Base-by-base conservation (phyloP, 176 grass and related monocot species). In the Avena insularis region DNA sequence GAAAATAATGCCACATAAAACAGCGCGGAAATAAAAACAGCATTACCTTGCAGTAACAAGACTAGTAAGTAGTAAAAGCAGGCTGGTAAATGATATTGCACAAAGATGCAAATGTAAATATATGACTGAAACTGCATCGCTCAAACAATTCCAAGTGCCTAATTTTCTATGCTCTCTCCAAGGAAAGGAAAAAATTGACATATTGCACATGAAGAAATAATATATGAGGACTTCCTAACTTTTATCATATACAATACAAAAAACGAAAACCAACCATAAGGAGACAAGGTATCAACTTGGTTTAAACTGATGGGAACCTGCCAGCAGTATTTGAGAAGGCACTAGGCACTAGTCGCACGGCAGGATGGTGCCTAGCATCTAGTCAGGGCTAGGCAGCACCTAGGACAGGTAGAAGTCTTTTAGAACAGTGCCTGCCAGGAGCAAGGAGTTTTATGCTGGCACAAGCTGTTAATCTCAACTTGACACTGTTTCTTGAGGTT, bases 91-190 rank as follows among this genome's bases (percentile, higher is more conserved):
- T 17, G 12, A 19, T 5, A 73, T 5, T 62, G 27, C 25, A 50
- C 46, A 23, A 73, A 53, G 8, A 87, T 71, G 70, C 64, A 62
- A 76, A 27, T 13, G 46, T 70, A 71, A 81, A 50, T 71, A 64
- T 53, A 77, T 78, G 13, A 36, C 50, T 78, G 62, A 27, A 53
- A 74, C 51, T 65, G 15, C 6, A 79, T 46, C 31, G 3, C 59
- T 75, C 17, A 74, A 79, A 82, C 62, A 82, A 53, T 82, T 68
- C 79, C 60, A 53, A 82, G 79, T 36, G 16, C 43, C 54, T 49
- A 74, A 13, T 19, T 50, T 63, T 27, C 17, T 21, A 19, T 29
- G 33, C 23, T 62, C 31, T 45, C 46, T 29, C 36, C 4, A 16
- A 80, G 56, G 29, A 19, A 49, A 48, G 45, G 17, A 71, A 23